A percentile compares a stretch with the other conserved stretches of the same genome.
phyloP scores from a whole-genome alignment of 371 early-diverging fungal genomes.

The Mortierella sp. region DNA sequence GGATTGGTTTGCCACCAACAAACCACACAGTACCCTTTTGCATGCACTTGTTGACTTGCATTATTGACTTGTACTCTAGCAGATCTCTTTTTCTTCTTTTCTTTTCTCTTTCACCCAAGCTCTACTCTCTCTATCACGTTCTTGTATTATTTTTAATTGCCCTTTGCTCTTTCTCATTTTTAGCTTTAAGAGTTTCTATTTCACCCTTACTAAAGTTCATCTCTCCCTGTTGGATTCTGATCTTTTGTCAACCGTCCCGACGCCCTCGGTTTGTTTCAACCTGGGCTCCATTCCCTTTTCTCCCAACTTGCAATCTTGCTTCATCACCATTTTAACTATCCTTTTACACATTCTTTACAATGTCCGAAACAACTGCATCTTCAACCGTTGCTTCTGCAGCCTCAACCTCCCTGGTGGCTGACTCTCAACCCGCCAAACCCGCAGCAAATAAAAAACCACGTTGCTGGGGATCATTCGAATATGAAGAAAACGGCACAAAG shows the following conservation, averaged over 20 bases:
- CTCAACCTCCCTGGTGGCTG: neutral
- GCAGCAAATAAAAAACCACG: conserved; percentile 5
- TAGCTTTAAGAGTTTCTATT: neutral
- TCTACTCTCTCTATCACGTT: too few species aligned
- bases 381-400: neutral
- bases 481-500: conserved; percentile 37
- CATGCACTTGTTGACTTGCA: neutral
- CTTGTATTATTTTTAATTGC: too few species aligned
- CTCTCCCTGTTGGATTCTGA: conserved; percentile 1
- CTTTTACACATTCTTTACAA: neutral
- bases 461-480: conserved; percentile 53
- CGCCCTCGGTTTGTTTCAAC: conserved; percentile 7
- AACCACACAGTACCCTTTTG: neutral
- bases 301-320: neutral
- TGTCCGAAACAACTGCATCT: neutral
- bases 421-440: neutral
- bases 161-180: too few species aligned
- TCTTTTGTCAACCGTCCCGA: neutral
- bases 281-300: neutral
- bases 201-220: neutral
- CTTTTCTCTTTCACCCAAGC: too few species aligned
- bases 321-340: neutral
- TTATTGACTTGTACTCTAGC: neutral
- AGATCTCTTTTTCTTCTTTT: neutral
- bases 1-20: conserved; percentile 27